phyloP scores from a whole-genome alignment of 23 red algal genomes.

The Gracilaria domingensis region DNA sequence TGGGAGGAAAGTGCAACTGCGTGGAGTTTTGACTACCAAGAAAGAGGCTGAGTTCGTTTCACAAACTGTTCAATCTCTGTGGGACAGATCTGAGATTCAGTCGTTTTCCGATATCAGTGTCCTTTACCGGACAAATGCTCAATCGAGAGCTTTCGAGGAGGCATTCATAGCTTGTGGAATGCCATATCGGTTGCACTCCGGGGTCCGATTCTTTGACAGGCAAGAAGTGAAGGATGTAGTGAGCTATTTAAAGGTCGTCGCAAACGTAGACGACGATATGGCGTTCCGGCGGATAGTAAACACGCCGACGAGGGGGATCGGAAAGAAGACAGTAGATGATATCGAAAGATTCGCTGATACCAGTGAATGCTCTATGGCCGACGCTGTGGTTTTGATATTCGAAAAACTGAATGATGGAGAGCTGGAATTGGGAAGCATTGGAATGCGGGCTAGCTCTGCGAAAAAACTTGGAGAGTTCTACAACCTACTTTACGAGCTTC shows the following conservation, averaged over 20 bases:
- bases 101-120: conserved; percentile 72
- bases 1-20: conserved; percentile 53
- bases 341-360: conserved; percentile 44
- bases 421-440: conserved; percentile 23
- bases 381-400: conserved; percentile 14
- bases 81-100: conserved; percentile 1
- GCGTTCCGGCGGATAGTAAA: conserved; percentile 72
- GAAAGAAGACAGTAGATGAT: conserved; percentile 52
- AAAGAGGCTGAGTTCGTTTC: conserved; percentile 50
- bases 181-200: conserved; percentile 74
- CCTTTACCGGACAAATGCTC: conserved; percentile 87
- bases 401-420: conserved; percentile 4
- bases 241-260: conserved; percentile 68
- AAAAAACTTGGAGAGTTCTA: conserved; percentile 23
- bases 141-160: conserved; percentile 75
- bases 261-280: conserved; percentile 56
- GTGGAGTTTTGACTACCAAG: conserved; percentile 14
- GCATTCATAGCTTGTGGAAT: conserved; percentile 59
- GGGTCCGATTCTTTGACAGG: conserved; percentile 82
- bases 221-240: conserved; percentile 78
- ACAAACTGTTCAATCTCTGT: not conserved
- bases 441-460: not conserved
- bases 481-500: conserved; percentile 48
- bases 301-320: conserved; percentile 75
- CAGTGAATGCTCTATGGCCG: conserved; percentile 24